Evolutionary conservation across 441 rosid genomes (phyloP), one percentile per base, ranked within the genome.

Genomic region (Croton laevigatus): DNA sequence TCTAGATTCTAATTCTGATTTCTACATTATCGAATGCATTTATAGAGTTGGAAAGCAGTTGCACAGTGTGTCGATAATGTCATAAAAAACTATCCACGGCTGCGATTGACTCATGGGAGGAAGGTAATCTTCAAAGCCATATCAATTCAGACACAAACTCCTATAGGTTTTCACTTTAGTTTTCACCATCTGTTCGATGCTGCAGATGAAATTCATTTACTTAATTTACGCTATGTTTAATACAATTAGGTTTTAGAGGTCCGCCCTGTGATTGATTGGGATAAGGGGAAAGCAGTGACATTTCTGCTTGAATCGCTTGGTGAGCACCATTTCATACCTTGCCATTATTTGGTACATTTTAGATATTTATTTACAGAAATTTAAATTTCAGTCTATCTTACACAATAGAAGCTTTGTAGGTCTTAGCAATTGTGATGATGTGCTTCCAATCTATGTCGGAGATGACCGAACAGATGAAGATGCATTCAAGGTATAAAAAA

Each of bases 401-500:
- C 22, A 38, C 42, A 19, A 5, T 0, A 38, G 51, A 8, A 9
- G 8, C 8, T 40, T 20, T 80, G 49, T 75, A 94, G 99, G 93
- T 13, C 82, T 94, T 16, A 83, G 69, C 71, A 79, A 90, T 62
- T 75, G 93, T 40, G 89, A 90, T 12, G 96, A 90, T 13, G 96
- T 92, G 74, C 96, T 94, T 44, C 99, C 99, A 44, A 94, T 94
- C 61, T 94, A 94, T 70, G 88, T 94, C 2, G 99, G 99, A 48
- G 99, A 94, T 83, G 99, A 94, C 79, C 81, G 86, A 70, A 94
- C 99, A 23, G 98, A 94, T 70, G 98, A 94, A 87, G 99, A 94
- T 87, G 99, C 99, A 17, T 94, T 94, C 62, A 88, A 88, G 91
- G 98, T 89, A 73, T 49, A 19, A 52, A 4, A 53, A 62, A 40